These are phyloP conservation scores for Ziziphus jujuba DNA, from an alignment of 306 rosid genomes.

Conservation along the genomic window DNA sequence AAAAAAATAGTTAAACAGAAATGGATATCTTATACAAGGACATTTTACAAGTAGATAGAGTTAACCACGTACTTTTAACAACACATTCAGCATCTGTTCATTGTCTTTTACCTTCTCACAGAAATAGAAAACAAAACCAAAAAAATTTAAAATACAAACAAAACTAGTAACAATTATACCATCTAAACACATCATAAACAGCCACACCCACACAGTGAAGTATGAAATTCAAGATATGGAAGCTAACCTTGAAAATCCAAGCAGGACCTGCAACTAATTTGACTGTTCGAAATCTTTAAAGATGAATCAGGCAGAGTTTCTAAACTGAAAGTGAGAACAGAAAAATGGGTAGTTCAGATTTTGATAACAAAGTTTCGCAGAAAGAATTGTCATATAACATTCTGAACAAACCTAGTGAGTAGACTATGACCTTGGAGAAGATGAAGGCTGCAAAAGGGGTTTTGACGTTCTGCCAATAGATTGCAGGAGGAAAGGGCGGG, in stretches of 20 bases:
- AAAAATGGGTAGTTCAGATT: conserved; percentile 16
- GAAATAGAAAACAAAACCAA: not conserved
- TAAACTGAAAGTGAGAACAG: conserved; percentile 42
- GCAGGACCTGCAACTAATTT: conserved; percentile 18
- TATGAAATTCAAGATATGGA: not conserved
- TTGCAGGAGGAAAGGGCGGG: conserved; percentile 30
- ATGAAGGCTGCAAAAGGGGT: conserved; percentile 27
- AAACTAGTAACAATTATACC: not conserved
- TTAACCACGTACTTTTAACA: not conserved
- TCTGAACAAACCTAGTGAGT: conserved; percentile 4
- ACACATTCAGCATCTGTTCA: not conserved
- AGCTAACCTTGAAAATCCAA: conserved; percentile 57
- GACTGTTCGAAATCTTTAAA: conserved; percentile 19
- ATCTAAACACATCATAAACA: not conserved
- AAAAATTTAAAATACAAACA: not conserved
- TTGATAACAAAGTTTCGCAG: not conserved
- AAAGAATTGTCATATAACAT: not conserved
- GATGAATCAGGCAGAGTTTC: conserved; percentile 22
- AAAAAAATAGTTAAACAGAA: conserved; percentile 1
- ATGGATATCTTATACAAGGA: conserved; percentile 15
- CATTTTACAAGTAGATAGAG: conserved; percentile 28
- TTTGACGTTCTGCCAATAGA: conserved; percentile 33
- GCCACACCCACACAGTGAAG: not conserved
- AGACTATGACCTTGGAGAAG: conserved; percentile 39
- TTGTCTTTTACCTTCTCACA: no score